These are phyloP conservation scores for Talaromyces sp. DNA, from an alignment of 2,329 filamentous ascomycete genomes.

Conservation along the genomic window DNA sequence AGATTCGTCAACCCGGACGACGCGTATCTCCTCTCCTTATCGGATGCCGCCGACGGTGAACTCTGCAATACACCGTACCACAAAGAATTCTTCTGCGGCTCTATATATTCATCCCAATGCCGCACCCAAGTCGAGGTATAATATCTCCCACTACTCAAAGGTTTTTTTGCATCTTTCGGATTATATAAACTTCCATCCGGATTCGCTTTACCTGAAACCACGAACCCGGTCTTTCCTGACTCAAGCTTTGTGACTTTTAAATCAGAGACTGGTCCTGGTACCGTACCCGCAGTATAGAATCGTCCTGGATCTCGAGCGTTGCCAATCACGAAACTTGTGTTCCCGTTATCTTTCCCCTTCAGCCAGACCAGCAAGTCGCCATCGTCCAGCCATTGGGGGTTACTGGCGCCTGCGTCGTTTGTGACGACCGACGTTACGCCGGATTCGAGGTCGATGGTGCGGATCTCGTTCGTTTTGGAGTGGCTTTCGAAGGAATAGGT, in stretches of 20 bases:
- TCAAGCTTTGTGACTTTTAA: conserved; percentile 45
- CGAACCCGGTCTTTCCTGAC: conserved; percentile 44
- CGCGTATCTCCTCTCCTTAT: conserved; percentile 38
- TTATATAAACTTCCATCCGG: conserved; percentile 50
- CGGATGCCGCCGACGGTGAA: conserved; percentile 35
- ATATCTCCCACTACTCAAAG: conserved; percentile 45
- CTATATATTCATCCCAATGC: conserved; percentile 53
- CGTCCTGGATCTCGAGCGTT: conserved; percentile 40
- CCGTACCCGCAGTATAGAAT: conserved; percentile 45
- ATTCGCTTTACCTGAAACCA: conserved; percentile 47
- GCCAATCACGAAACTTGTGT: conserved; percentile 46
- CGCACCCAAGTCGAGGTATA: conserved; percentile 53
- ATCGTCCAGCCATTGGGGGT: conserved; percentile 47
- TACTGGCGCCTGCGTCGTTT: conserved; percentile 44
- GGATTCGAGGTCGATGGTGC: conserved; percentile 43
- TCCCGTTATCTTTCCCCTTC: conserved; percentile 44
- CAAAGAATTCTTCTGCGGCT: conserved; percentile 49
- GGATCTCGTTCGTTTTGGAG: conserved; percentile 46
- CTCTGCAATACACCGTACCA: conserved; percentile 49
- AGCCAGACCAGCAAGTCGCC: conserved; percentile 47
- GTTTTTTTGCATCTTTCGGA: conserved; percentile 47
- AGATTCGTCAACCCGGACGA: conserved; percentile 45
- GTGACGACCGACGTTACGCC: conserved; percentile 43
- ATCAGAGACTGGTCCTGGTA: conserved; percentile 46
- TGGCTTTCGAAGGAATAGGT: conserved; percentile 51